phyloP scores from a whole-genome alignment of 768 basidiomycete genomes.

The Lyophyllum decastes region DNA sequence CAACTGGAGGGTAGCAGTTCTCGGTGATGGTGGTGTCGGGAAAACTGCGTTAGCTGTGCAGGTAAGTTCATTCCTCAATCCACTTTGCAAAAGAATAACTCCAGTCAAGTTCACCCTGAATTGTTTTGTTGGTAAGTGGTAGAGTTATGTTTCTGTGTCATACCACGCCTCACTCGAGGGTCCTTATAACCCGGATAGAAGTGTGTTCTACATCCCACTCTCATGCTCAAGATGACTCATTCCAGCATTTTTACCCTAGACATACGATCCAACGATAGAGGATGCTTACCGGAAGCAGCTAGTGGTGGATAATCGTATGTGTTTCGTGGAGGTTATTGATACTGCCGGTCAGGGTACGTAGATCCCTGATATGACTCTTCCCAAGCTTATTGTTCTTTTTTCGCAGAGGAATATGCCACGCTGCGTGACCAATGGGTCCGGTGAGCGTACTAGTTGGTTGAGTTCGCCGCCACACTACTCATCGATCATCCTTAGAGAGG shows the following conservation, averaged over 20 bases:
- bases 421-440: constrained; percentile 98
- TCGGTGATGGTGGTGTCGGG: constrained; percentile 96
- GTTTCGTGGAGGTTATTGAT: constrained; percentile 95
- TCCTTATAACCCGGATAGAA: constrained; percentile 42
- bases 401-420: constrained; percentile 92
- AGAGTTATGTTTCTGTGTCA: constrained; percentile 12
- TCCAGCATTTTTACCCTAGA: constrained; percentile 44
- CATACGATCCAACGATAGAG: constrained; percentile 98
- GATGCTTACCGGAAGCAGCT: constrained; percentile 96
- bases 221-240: constrained; percentile 14
- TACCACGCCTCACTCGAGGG: constrained; percentile 4
- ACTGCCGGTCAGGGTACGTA: constrained; percentile 93
- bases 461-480: constrained; percentile 10
- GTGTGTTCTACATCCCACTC: constrained; percentile 33
- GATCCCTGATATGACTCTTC: constrained; percentile 7
- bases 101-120: constrained; percentile 82
- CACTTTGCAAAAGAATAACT: constrained; percentile 9
- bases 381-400: constrained; percentile 17
- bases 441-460: constrained; percentile 48
- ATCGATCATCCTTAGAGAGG: constrained; percentile 60
- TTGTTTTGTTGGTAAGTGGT: constrained; percentile 87
- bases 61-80: constrained; percentile 45
- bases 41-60: constrained; percentile 97
- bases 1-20: constrained; percentile 93
- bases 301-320: constrained; percentile 93